A percentile compares a stretch with the other conserved stretches of the same genome.
phyloP scores from a whole-genome alignment of 31 red algal species.

The Odonthalia washingtoniensis region DNA sequence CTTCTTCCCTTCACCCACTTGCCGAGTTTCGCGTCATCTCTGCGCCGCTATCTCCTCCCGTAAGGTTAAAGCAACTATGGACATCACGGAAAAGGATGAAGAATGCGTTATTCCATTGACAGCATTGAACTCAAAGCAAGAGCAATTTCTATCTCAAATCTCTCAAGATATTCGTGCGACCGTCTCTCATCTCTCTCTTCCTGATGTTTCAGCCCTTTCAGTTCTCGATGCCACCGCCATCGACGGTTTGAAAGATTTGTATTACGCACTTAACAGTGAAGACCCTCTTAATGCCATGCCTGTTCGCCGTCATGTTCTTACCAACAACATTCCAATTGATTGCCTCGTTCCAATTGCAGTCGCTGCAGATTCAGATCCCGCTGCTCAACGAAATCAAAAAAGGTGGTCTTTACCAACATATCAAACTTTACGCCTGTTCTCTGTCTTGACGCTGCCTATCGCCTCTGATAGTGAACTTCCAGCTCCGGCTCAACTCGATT shows the following conservation, averaged over 20 bases:
- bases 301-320: constrained; percentile 31
- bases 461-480: constrained; percentile 44
- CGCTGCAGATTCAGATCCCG: constrained; percentile 51
- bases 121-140: not conserved
- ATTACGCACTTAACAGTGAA: constrained; percentile 63
- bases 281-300: constrained; percentile 73
- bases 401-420: constrained; percentile 61
- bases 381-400: constrained; percentile 38
- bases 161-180: constrained; percentile 63
- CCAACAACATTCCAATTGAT: constrained; percentile 2
- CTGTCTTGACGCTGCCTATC: constrained; percentile 53
- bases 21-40: no score
- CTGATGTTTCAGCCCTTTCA: constrained; percentile 46
- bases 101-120: not conserved
- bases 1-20: no score
- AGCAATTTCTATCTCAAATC: constrained; percentile 37
- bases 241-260: constrained; percentile 55
- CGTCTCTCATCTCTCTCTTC: constrained; percentile 48
- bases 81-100: not conserved
- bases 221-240: constrained; percentile 57
- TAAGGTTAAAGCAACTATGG: no score
- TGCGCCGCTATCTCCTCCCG: no score
- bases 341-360: constrained; percentile 41
- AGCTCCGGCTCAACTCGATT: constrained; percentile 47
- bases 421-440: constrained; percentile 61